Percentiles rank a stretch among this genome's conserved stretches.
These are phyloP conservation scores for Komagataella mondaviorum DNA, from an alignment of 805 yeast species.

Conservation along the genomic window DNA sequence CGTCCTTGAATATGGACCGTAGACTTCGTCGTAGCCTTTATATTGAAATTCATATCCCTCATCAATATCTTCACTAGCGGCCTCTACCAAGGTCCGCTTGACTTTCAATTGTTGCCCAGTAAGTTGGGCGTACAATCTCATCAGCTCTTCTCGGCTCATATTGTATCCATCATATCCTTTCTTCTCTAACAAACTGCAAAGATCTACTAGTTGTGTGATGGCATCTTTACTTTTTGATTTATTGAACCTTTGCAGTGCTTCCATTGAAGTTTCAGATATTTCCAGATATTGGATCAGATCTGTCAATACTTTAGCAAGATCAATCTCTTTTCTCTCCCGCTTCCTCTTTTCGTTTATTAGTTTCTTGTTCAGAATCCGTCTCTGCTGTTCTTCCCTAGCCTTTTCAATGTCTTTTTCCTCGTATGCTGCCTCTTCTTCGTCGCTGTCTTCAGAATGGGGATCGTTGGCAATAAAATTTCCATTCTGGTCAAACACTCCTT, in stretches of 20 bases:
- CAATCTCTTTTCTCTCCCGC: conserved; percentile 7
- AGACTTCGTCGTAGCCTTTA: conserved; percentile 24
- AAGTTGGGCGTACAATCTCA: conserved; percentile 25
- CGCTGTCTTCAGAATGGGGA: conserved; percentile 13
- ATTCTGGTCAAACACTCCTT: conserved; percentile 46
- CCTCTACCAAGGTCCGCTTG: conserved; percentile 4
- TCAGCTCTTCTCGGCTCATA: conserved; percentile 39
- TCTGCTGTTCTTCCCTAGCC: conserved; percentile 12
- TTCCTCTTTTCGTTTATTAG: conserved; percentile 15
- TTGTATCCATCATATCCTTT: conserved; percentile 36
- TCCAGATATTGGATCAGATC: conserved; percentile 30
- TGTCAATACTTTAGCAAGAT: conserved; percentile 11
- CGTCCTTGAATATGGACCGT: conserved; percentile 35
- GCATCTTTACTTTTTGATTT: conserved; percentile 11
- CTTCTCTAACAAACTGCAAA: conserved; percentile 30
- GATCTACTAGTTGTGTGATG: conserved; percentile 30
- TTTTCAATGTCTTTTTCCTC: conserved; percentile 9
- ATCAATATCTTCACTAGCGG: conserved; percentile 7
- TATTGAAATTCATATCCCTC: conserved; percentile 35
- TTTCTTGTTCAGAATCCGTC: conserved; percentile 9
- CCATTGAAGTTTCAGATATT: conserved; percentile 48
- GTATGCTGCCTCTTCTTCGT: conserved; percentile 13
- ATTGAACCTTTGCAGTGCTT: conserved; percentile 32
- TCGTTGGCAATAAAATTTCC: conserved; percentile 41
- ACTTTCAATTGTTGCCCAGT: conserved; percentile 24